Evolutionary conservation across 495 filamentous ascomycete species (phyloP), one percentile per base, ranked within the genome.

Genomic region (Neurospora tetraspora): DNA sequence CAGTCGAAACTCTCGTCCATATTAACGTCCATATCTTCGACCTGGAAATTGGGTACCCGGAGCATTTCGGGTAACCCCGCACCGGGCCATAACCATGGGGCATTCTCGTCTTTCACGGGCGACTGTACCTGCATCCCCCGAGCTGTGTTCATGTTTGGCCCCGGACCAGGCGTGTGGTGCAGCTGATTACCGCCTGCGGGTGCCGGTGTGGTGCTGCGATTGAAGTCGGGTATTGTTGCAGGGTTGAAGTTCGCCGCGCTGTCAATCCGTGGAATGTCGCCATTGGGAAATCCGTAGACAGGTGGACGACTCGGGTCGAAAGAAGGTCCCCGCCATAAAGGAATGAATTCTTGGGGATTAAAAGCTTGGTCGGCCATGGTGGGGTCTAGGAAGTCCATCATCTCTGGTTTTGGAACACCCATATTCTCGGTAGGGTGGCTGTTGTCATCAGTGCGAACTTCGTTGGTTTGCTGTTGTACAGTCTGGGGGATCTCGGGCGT

Each of bases 1-100:
- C 84, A 86, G 71, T 84, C 82, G 68, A 86, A 84, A 1, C 77
- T 77, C 4, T 85, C 83, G 18, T 82, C 80, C 68, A 81, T 76
- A 23, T 82, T 82, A 68, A 83, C 80, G 37, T 83, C 81, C 23
- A 81, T 69, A 14, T 85, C 83, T 14, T 81, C 80, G 0, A 42
- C 36, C n/a, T 39, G 74, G 34, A 82, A 70, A 37, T 78, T 76
- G 7, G 75, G 73, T 70, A 71, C 69, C 20, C 72, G 74, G 27
- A 77, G 39, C 31, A 70, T 72, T 20, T 76, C 74, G 2, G 73
- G 38, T 10, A 74, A 47, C 5, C 77, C 80, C 7, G 39, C 59
- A 16, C 76, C 73, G 39, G 78, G 72, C 83, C 84, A 86, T 47
- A 85, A 73, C 83, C 83, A 86, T 2, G 83, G 83, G 5, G 81